A percentile compares a stretch with the other conserved stretches of the same genome.
These are phyloP conservation scores for Apiospora aurea DNA, from an alignment of 2,329 filamentous ascomycete species.

Conservation along the genomic window DNA sequence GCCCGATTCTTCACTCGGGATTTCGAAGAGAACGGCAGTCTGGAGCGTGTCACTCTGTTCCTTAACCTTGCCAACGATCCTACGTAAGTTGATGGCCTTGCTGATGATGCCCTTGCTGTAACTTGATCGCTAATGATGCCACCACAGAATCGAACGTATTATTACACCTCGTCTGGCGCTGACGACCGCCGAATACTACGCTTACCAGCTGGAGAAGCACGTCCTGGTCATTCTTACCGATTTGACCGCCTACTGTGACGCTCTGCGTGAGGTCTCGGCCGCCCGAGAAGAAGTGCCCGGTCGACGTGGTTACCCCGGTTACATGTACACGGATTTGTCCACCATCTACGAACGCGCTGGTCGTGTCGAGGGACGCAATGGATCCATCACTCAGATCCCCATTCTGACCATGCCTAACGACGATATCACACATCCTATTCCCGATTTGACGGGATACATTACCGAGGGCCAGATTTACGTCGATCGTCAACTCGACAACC, in stretches of 20 bases:
- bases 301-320: slow-evolving; percentile 99
- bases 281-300: slow-evolving; percentile 98
- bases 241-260: slow-evolving; percentile 97
- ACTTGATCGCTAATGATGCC: not conserved
- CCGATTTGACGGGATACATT: slow-evolving; percentile 98
- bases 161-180: slow-evolving; percentile 98
- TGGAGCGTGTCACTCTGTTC: slow-evolving; percentile 97
- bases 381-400: slow-evolving; percentile 98
- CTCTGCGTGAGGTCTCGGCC: slow-evolving; percentile 96
- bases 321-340: slow-evolving; percentile 99
- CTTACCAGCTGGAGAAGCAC: slow-evolving; percentile 99
- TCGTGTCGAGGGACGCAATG: slow-evolving; percentile 95
- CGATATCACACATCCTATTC: slow-evolving; percentile 98
- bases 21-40: slow-evolving; percentile 98
- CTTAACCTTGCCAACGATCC: slow-evolving; percentile 99
- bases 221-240: slow-evolving; percentile 98
- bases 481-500: slow-evolving; percentile 92
- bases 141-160: slow-evolving; percentile 90
- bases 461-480: slow-evolving; percentile 99
- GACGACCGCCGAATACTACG: slow-evolving; percentile 99
- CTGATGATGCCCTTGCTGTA: not conserved
- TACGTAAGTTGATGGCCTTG: slow-evolving; percentile 69
- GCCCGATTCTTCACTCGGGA: slow-evolving; percentile 98
- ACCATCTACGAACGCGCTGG: slow-evolving; percentile 99
- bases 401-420: slow-evolving; percentile 99